Conservation (phyloP, 192 early-diverging fungal genomes). For the Entomortierella chlamydospora region DNA sequence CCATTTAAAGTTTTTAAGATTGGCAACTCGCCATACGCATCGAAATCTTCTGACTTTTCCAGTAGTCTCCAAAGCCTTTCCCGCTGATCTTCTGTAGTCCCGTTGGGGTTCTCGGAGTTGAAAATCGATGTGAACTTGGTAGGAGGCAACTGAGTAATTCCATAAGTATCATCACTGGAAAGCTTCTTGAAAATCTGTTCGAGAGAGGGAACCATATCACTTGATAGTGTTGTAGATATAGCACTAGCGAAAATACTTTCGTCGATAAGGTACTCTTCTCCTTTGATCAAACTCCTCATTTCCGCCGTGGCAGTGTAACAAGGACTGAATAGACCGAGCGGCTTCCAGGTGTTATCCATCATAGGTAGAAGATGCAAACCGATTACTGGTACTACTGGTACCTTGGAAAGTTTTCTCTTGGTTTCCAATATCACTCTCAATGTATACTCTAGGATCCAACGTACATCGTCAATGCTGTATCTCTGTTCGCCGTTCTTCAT, state of each 20-base stretch:
- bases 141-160: background rate
- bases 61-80: background rate
- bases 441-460: conserved; percentile 11
- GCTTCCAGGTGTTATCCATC: conserved; percentile 15
- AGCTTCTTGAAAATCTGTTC: background rate
- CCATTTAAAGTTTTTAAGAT: conserved; percentile 12
- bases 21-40: background rate
- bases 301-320: background rate
- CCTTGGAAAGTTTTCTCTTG: too few relatives aligned
- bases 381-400: too few relatives aligned
- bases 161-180: background rate
- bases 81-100: background rate
- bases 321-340: background rate
- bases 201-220: background rate
- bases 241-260: background rate
- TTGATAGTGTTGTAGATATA: too few relatives aligned
- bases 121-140: background rate
- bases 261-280: conserved; percentile 5
- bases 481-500: too few relatives aligned
- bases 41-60: background rate
- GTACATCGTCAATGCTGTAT: too few relatives aligned
- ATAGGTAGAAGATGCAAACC: conserved; percentile 2
- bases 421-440: background rate
- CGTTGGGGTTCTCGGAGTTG: background rate
- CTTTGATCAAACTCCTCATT: background rate